A percentile compares a stretch with the other conserved stretches of the same genome.
These are phyloP conservation scores for Inga laurina DNA, from an alignment of 306 rosid genomes.

Conservation along the genomic window DNA sequence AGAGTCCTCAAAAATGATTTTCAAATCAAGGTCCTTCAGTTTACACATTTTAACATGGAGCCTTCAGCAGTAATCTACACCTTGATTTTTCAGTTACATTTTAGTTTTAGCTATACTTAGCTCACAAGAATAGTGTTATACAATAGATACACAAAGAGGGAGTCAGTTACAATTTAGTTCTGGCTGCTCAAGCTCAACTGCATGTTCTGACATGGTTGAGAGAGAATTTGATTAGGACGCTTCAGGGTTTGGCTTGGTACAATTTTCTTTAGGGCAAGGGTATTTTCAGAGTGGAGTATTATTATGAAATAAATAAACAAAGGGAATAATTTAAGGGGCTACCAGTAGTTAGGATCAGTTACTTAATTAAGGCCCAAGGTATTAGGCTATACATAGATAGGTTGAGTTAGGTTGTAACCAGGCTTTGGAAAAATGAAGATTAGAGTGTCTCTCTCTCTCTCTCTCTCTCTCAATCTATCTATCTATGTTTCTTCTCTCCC, in stretches of 20 bases:
- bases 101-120: constrained; percentile 12
- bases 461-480: not conserved
- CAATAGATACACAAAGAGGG: not conserved
- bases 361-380: not conserved
- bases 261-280: not conserved
- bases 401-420: not conserved
- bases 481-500: not conserved
- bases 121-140: not conserved
- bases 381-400: not conserved
- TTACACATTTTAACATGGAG: not conserved
- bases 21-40: not conserved
- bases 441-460: too few species aligned
- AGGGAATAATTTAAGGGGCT: not conserved
- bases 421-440: not conserved
- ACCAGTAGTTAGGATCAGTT: not conserved
- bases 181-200: not conserved
- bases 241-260: not conserved
- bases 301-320: not conserved
- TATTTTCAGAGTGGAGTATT: not conserved
- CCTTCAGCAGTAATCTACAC: not conserved
- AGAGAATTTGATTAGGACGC: not conserved
- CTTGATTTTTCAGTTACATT: not conserved
- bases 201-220: not conserved
- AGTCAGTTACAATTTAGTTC: not conserved
- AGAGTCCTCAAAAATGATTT: not conserved